Evolutionary conservation across 2,329 filamentous ascomycete genomes (phyloP).

Genomic region (Fusarium sp.): DNA sequence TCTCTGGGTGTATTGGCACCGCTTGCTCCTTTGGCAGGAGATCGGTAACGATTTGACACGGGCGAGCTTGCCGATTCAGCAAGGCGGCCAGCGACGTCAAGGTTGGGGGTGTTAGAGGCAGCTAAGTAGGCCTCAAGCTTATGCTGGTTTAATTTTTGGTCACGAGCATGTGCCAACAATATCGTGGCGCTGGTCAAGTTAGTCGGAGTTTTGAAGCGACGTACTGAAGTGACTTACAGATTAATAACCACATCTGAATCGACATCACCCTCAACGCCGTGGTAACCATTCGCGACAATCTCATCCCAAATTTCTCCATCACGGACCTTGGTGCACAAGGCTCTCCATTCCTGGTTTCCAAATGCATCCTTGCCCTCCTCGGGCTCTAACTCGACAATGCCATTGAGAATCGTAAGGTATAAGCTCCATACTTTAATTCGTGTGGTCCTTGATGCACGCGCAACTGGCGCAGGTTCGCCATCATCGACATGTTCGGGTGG

Average conservation of each 20-base stretch:
- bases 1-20: constrained; percentile 87
- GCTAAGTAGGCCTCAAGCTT: constrained; percentile 91
- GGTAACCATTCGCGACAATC: constrained; percentile 87
- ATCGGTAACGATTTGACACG: constrained; percentile 54
- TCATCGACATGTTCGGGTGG: constrained; percentile 62
- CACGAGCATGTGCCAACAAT: constrained; percentile 87
- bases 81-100: constrained; percentile 77
- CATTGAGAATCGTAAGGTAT: constrained; percentile 93
- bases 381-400: constrained; percentile 86
- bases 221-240: constrained; percentile 65
- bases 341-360: constrained; percentile 86
- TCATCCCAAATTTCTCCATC: constrained; percentile 96
- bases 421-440: constrained; percentile 97
- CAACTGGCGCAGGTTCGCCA: constrained; percentile 76
- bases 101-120: constrained; percentile 75
- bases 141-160: constrained; percentile 86
- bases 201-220: constrained; percentile 22
- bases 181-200: constrained; percentile 77
- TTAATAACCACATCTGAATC: constrained; percentile 96
- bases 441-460: constrained; percentile 81
- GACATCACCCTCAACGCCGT: constrained; percentile 87
- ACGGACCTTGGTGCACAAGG: constrained; percentile 83
- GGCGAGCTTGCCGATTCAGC: constrained; percentile 55
- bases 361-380: constrained; percentile 92
- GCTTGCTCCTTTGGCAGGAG: constrained; percentile 62